A percentile compares a stretch with the other conserved stretches of the same genome.
These are phyloP conservation scores for Myxozyma lipomycoides DNA, from an alignment of 805 yeast genomes.

Conservation along the genomic window DNA sequence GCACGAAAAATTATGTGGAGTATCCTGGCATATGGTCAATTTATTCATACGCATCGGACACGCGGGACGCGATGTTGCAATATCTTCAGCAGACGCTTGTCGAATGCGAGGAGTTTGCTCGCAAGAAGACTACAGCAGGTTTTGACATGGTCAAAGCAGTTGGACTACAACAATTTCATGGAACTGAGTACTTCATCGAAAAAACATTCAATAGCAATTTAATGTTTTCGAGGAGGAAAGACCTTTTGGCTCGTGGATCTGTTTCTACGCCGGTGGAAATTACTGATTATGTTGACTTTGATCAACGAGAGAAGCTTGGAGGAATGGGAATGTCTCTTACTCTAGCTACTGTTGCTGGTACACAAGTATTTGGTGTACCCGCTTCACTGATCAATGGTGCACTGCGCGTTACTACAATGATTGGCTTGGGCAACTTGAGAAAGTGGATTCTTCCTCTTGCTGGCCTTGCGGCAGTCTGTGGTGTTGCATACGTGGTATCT, in stretches of 20 bases:
- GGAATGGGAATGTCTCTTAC: constrained; percentile 27
- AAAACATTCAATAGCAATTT: constrained; percentile 63
- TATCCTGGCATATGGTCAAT: constrained; percentile 62
- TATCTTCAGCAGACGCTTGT: constrained; percentile 61
- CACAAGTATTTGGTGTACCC: constrained; percentile 22
- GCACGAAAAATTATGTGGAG: constrained; percentile 49
- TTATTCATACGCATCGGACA: constrained; percentile 63
- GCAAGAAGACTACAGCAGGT: constrained; percentile 52
- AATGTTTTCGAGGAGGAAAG: constrained; percentile 78
- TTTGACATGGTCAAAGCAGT: constrained; percentile 59
- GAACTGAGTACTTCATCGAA: constrained; percentile 49
- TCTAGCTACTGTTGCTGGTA: constrained; percentile 26
- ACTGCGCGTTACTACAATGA: constrained; percentile 4
- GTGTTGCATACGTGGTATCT: constrained; percentile 58
- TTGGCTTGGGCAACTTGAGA: constrained; percentile 29
- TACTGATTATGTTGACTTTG: constrained; percentile 66
- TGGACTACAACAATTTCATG: constrained; percentile 63
- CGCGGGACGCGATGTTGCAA: constrained; percentile 64
- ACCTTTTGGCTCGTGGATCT: constrained; percentile 44
- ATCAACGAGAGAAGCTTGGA: constrained; percentile 20
- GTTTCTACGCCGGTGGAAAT: constrained; percentile 51
- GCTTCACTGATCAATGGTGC: constrained; percentile 7
- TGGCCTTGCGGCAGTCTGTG: constrained; percentile 49
- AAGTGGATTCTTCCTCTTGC: constrained; percentile 53
- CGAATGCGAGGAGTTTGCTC: constrained; percentile 66